Base-by-base conservation (phyloP, 805 yeast genomes). In the Zygosaccharomyces gambellarensis region DNA sequence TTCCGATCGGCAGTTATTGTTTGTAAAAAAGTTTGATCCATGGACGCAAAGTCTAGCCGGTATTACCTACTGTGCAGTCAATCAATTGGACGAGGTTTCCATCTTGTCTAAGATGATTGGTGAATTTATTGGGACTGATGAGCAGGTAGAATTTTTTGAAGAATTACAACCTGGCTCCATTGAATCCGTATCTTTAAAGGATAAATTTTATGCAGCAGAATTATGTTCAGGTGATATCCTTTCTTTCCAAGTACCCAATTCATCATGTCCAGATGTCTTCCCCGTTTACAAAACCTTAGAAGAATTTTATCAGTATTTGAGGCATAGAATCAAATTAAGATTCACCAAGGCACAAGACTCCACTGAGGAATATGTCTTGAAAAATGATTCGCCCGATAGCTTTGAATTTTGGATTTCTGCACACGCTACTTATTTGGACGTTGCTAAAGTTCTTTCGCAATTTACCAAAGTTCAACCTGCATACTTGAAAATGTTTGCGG, bases 371-470 rank as follows among this genome's bases (percentile, higher is more conserved):
- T 66, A 61, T 47, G 63, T 58, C n/a, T 45, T 60, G 25, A 47
- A 53, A 14, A 49, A 51, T 10, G 45, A 50, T 2, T 51, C 46
- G 1, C 42, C 57, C 4, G 51, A 58, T 10, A 53, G 63, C 2
- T 75, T 82, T 53, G 82, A 82, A 41, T 63, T 89, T 32, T 85
- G 95, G 90, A 74, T 87, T 5, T 80, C 87, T 4, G 75, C 82
- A 3, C 70, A 74, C 43, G 82, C 82, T 39, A 58, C 75, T 1
- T 88, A 83, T 62, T 71, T 74, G 4, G 81, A 78, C 19, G 66
- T 94, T 32, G 81, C 90, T 0, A 66, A 67, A n/a, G 77, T 76
- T 43, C 77, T 90, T 39, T 90, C 85, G 1, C 61, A 67, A 5
- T 65, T 68, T 38, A 67, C 87, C 12, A 71, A 71, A 5, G 77